A percentile compares a stretch with the other conserved stretches of the same genome.
These are phyloP conservation scores for Pseudocercospora pini-densiflorae DNA, from an alignment of 2,329 filamentous ascomycete genomes.

Conservation along the genomic window DNA sequence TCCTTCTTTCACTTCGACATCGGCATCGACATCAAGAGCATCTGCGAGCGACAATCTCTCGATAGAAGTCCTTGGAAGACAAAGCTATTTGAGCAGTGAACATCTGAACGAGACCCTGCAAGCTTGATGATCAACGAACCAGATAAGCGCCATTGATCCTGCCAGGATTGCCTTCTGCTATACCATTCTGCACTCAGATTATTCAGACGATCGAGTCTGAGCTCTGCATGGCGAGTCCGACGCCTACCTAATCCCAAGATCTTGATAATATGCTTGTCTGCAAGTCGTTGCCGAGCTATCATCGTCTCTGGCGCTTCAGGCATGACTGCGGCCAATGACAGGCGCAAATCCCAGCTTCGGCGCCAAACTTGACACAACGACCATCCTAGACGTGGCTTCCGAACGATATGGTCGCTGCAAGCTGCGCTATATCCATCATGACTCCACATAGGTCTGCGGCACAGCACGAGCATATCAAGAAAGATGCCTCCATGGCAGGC, in stretches of 20 bases:
- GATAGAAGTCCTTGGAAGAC: too few relatives aligned
- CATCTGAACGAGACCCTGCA: too few relatives aligned
- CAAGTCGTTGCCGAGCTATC: neutral
- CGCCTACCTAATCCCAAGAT: too few relatives aligned
- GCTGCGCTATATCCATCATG: neutral
- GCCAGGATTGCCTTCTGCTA: too few relatives aligned
- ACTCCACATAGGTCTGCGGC: neutral
- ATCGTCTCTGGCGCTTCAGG: neutral
- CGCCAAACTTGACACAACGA: neutral
- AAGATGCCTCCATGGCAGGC: neutral
- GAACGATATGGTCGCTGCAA: neutral
- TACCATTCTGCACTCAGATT: neutral
- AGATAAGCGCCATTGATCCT: too few relatives aligned
- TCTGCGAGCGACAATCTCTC: too few relatives aligned
- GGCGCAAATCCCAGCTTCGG: neutral
- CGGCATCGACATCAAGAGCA: too few relatives aligned
- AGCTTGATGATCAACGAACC: too few relatives aligned
- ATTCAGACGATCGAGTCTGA: neutral
- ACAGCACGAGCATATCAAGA: constrained; percentile 1
- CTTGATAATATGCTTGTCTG: neutral
- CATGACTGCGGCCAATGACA: neutral
- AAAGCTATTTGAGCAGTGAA: too few relatives aligned
- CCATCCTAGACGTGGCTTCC: neutral
- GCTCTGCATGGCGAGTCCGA: neutral
- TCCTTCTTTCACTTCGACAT: neutral